These are phyloP conservation scores for Penicillium aurantiogriseum DNA, from an alignment of 2,329 filamentous ascomycete genomes.

Conservation along the genomic window DNA sequence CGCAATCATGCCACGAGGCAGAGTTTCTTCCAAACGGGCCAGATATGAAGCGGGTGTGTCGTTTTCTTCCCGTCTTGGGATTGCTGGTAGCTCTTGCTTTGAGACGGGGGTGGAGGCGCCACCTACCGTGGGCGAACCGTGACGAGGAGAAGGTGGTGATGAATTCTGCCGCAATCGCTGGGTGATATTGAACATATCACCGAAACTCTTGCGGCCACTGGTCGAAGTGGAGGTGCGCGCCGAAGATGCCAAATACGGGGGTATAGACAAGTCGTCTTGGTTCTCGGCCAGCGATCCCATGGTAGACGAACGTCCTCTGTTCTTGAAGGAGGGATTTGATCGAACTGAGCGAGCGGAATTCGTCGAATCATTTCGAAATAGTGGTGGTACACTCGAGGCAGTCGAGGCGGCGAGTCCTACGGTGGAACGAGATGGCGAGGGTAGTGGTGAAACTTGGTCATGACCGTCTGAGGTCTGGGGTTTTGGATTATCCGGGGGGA, in stretches of 20 bases:
- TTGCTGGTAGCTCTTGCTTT: constrained; percentile 61
- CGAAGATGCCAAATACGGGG: constrained; percentile 57
- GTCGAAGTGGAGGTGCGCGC: constrained; percentile 78
- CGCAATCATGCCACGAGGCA: constrained; percentile 79
- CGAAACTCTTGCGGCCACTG: constrained; percentile 84
- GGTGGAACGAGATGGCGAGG: constrained; percentile 54
- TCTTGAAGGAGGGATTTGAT: constrained; percentile 51
- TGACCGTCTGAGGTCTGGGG: constrained; percentile 29
- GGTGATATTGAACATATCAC: constrained; percentile 76
- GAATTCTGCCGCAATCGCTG: constrained; percentile 78
- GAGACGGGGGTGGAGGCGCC: constrained; percentile 70
- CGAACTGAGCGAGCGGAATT: constrained; percentile 65
- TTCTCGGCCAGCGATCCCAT: constrained; percentile 76
- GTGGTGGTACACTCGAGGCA: constrained; percentile 45
- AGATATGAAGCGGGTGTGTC: constrained; percentile 91
- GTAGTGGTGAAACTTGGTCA: constrained; percentile 41
- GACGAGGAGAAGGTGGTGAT: constrained; percentile 64
- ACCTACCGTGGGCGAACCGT: constrained; percentile 59
- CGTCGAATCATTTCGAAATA: constrained; percentile 61
- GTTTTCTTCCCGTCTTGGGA: constrained; percentile 79
- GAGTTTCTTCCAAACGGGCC: constrained; percentile 73
- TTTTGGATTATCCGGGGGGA: constrained; percentile 24
- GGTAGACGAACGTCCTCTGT: constrained; percentile 81
- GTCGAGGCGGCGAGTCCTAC: constrained; percentile 50
- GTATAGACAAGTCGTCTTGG: constrained; percentile 68